Base-by-base conservation (phyloP, 2,329 filamentous ascomycete species). In the Whalleya microplaca region DNA sequence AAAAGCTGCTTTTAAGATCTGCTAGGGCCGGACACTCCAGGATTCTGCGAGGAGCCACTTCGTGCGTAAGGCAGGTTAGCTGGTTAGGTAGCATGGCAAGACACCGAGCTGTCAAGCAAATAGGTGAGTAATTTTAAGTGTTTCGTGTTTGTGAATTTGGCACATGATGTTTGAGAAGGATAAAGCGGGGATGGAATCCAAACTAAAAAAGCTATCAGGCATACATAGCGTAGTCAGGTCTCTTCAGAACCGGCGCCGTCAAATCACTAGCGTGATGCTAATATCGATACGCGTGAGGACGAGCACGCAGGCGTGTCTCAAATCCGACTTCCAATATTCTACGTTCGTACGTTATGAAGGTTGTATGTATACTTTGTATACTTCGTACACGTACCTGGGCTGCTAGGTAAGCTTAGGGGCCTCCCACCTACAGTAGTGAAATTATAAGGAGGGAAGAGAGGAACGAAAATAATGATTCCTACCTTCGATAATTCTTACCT, bases 1-100 rank as follows among this genome's bases (percentile, higher is more conserved):
- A 55, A 63, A 53, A 63, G 52, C 50, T 52, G 7, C 45, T 51
- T 48, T 48, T 51, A 46, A 44, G 48, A 44, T 44, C 41, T 58
- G 55, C 40, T 43, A 51, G 32, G 55, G 58, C 58, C 55, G 60
- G 57, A 55, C 55, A 55, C 37, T 43, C 51, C 49, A 42, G 41
- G 42, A 48, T 37, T 42, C 47, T 37, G 32, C 9, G 14, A 16
- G 32, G 32, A 37, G 14, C 32, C 10, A 16, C 32, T 37, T 37
- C 20, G n/a, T 20, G 20, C 16, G 41, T 43, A 43, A 2, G 16
- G 20, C 20, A 43, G 8, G 9, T 43, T 16, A 37, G 14, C 10
- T 37, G 32, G 5, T 7, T 3, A 37, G 8, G 14, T 37, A 37
- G 14, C 8, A 12, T 37, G 32, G 3, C 6, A 37, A 37, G 32